phyloP scores from a whole-genome alignment of 139 green algal genomes.

The Haematococcus lacustris region DNA sequence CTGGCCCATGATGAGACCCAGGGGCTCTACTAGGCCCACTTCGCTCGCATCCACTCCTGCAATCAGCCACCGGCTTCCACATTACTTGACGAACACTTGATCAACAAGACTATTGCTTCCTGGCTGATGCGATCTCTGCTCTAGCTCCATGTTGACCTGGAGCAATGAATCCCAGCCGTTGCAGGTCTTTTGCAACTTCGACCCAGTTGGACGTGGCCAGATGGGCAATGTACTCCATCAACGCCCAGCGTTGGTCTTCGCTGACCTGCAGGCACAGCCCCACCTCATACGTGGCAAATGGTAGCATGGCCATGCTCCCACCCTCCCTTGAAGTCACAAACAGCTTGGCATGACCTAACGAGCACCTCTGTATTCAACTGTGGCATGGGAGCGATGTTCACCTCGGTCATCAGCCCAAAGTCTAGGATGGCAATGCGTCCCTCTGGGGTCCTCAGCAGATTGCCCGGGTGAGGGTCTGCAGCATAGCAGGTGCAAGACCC shows the following conservation, averaged over 20 bases:
- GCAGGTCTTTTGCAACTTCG: slow-evolving; percentile 3
- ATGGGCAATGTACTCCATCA: slow-evolving; percentile 9
- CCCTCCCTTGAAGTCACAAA: no score
- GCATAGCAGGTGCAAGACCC: no score
- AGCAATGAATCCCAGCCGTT: slow-evolving; percentile 58
- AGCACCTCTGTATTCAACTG: no score
- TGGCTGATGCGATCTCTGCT: no score
- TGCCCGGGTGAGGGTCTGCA: slow-evolving; percentile 75
- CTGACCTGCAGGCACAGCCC: neutral
- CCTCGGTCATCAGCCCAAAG: slow-evolving; percentile 53
- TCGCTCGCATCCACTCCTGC: slow-evolving; percentile 14
- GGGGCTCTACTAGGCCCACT: slow-evolving; percentile 48
- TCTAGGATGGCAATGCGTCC: slow-evolving; percentile 78
- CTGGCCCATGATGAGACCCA: slow-evolving; percentile 59
- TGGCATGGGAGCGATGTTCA: slow-evolving; percentile 27
- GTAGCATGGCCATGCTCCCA: no score
- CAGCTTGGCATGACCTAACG: no score
- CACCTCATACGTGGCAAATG: no score
- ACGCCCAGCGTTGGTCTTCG: neutral
- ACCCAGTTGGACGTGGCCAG: slow-evolving; percentile 5
- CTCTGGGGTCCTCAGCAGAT: slow-evolving; percentile 78
- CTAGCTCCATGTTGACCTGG: no score
- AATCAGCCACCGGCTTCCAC: slow-evolving; percentile 1
- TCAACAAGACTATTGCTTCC: no score
- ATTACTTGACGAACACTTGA: no score